A percentile compares a stretch with the other conserved stretches of the same genome.
Evolutionary conservation across 441 rosid genomes (phyloP).

Genomic region (Hura crepitans): DNA sequence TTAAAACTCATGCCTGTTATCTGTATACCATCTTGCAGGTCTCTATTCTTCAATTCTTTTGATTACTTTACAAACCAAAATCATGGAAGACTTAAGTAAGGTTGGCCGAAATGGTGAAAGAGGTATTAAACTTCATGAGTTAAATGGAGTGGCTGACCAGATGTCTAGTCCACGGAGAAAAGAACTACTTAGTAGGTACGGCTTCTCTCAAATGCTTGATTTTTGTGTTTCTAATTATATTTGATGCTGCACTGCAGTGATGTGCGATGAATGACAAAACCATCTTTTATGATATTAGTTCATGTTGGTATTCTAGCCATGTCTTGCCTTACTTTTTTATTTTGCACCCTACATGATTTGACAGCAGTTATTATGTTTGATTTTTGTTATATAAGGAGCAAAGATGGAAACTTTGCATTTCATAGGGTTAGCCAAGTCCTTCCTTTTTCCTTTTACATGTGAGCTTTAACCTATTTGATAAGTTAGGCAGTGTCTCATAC

Average conservation of each 20-base stretch:
- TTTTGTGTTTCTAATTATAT: background rate
- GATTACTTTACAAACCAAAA: conserved; percentile 25
- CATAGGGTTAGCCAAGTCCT: background rate
- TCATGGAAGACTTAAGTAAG: conserved; percentile 28
- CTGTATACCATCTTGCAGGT: conserved; percentile 24
- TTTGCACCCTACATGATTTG: background rate
- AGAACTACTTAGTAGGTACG: conserved; percentile 49
- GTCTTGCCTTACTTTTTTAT: background rate
- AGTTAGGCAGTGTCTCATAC: background rate
- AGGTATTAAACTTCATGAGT: conserved; percentile 36
- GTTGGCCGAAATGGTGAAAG: conserved; percentile 35
- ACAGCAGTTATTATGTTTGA: background rate
- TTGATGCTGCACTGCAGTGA: conserved; percentile 7
- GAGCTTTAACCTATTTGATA: background rate
- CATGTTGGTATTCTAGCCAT: background rate
- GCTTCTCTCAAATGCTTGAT: background rate
- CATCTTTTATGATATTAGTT: background rate
- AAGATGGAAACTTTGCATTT: background rate
- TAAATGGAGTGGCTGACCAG: conserved; percentile 36
- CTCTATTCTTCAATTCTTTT: conserved; percentile 30
- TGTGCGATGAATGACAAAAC: background rate
- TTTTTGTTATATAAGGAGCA: background rate
- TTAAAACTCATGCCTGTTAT: conserved; percentile 20
- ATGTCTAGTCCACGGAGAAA: conserved; percentile 42
- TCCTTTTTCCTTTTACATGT: background rate